These are phyloP conservation scores for Arthroderma sp. DNA, from an alignment of 2,329 filamentous ascomycete species.

Conservation along the genomic window DNA sequence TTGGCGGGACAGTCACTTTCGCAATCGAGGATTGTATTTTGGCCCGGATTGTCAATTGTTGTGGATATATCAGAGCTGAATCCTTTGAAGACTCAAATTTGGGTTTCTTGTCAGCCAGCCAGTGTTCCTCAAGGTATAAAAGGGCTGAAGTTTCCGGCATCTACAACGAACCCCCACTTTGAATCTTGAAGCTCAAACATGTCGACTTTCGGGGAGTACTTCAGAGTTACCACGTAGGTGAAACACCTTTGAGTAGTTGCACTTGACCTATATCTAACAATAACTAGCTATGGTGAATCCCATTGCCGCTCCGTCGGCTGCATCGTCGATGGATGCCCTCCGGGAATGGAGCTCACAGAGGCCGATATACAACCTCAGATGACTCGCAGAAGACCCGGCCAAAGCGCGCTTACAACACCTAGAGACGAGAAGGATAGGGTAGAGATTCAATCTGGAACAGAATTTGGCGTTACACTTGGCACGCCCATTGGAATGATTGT, in stretches of 20 bases:
- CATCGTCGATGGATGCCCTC: slow-evolving; percentile 86
- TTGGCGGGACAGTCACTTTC: no score
- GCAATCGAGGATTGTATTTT: no score
- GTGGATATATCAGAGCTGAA: no score
- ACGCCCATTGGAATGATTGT: slow-evolving; percentile 83
- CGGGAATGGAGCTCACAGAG: slow-evolving; percentile 74
- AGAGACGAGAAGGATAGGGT: slow-evolving; percentile 86
- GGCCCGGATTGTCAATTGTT: no score
- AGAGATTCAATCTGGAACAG: slow-evolving; percentile 83
- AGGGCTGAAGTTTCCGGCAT: no score
- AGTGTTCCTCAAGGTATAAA: no score
- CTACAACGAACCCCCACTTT: not conserved
- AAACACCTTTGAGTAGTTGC: slow-evolving; percentile 7
- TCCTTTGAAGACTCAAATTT: no score
- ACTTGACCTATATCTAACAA: slow-evolving; percentile 10
- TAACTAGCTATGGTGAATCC: slow-evolving; percentile 59
- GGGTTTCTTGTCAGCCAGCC: no score
- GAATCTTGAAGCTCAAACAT: slow-evolving; percentile 32
- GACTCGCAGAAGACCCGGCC: slow-evolving; percentile 76
- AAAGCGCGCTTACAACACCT: slow-evolving; percentile 80
- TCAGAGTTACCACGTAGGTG: slow-evolving; percentile 59
- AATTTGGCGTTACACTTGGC: slow-evolving; percentile 77
- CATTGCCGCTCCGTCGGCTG: slow-evolving; percentile 88
- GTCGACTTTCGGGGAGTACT: slow-evolving; percentile 71
- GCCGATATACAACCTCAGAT: slow-evolving; percentile 88